Evolutionary conservation across 2,329 filamentous ascomycete genomes (phyloP).

Genomic region (Immersiporthe knoxdaviesiana): DNA sequence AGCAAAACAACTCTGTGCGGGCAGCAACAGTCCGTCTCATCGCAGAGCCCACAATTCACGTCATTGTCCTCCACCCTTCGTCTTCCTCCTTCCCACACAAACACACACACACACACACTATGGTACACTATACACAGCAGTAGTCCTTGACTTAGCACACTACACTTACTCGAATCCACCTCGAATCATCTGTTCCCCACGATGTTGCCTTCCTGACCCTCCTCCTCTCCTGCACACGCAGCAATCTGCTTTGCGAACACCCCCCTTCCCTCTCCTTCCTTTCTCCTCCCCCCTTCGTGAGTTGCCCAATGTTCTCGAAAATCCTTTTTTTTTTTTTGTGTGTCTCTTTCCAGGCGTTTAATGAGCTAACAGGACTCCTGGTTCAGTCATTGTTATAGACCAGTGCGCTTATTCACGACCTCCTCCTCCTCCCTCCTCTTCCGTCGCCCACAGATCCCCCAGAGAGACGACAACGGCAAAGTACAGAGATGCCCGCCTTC

Average conservation of each 20-base stretch:
- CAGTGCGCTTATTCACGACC: not conserved
- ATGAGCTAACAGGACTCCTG: no score
- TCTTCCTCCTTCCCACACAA: not conserved
- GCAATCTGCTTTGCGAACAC: not conserved
- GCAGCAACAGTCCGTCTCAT: slow-evolving; percentile 6
- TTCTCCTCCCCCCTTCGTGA: not conserved
- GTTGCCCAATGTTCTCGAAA: not conserved
- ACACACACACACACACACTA: not conserved
- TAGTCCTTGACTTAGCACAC: no score
- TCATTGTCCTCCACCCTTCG: slow-evolving; percentile 13
- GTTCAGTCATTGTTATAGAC: no score
- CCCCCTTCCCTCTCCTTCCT: not conserved
- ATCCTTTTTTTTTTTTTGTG: not conserved
- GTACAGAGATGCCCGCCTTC: slow-evolving; percentile 32
- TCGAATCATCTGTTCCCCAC: not conserved
- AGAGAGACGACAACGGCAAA: no score
- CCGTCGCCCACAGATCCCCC: no score
- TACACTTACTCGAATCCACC: slow-evolving; percentile 9
- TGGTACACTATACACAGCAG: no score
- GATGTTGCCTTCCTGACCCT: not conserved
- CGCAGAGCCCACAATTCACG: slow-evolving; percentile 11
- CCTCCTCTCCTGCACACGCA: not conserved
- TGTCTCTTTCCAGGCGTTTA: no score
- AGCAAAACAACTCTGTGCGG: not conserved
- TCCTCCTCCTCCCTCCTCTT: no score